phyloP scores from a whole-genome alignment of 2,329 filamentous ascomycete genomes.

The Eurotiales sp. region DNA sequence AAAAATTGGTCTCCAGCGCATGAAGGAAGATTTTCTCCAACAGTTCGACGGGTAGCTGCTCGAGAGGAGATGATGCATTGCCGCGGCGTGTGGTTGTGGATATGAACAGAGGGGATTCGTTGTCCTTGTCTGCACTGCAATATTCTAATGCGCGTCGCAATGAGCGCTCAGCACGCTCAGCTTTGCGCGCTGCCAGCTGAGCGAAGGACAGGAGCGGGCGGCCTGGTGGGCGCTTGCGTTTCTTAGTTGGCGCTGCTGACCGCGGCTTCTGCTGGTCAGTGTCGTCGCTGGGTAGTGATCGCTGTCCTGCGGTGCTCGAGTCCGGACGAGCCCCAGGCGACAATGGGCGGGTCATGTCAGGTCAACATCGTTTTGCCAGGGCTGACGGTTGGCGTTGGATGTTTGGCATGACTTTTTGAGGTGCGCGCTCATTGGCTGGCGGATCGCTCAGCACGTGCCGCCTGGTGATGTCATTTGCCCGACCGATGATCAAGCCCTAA shows the following conservation, averaged over 20 bases:
- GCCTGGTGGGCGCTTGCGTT: not conserved
- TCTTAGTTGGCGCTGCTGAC: too few species aligned
- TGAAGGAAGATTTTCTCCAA: conserved; percentile 52
- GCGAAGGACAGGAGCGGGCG: conserved; percentile 17
- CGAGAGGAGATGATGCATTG: conserved; percentile 33
- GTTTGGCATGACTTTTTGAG: too few species aligned
- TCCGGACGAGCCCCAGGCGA: not conserved
- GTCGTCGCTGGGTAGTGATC: too few species aligned
- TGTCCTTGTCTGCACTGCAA: too few species aligned
- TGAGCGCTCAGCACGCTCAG: too few species aligned
- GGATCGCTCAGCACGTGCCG: too few species aligned
- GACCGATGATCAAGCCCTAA: too few species aligned
- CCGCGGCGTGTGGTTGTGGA: not conserved
- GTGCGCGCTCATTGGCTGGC: too few species aligned
- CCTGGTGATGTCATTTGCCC: too few species aligned
- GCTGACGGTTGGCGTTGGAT: too few species aligned
- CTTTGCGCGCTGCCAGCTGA: conserved; percentile 8
- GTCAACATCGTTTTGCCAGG: not conserved
- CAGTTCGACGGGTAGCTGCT: conserved; percentile 48
- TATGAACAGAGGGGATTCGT: not conserved
- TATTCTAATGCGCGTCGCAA: too few species aligned
- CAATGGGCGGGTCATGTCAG: conserved; percentile 2
- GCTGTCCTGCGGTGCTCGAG: not conserved
- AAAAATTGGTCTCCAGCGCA: conserved; percentile 44
- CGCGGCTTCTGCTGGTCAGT: too few species aligned